These are phyloP conservation scores for Bruguiera sexangula DNA, from an alignment of 345 rosid species.

Conservation along the genomic window DNA sequence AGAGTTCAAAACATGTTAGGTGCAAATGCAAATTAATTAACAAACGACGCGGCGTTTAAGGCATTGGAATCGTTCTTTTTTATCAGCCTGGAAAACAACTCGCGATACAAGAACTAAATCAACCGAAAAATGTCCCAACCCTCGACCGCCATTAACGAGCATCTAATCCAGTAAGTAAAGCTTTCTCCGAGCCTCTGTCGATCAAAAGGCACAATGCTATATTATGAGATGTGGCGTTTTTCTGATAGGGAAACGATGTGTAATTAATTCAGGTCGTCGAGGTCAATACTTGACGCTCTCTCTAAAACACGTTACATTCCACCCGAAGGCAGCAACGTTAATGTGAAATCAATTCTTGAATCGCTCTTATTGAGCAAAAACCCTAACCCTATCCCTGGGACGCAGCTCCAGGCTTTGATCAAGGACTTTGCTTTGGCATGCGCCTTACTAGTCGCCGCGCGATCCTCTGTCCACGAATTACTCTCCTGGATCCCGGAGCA, in stretches of 20 bases:
- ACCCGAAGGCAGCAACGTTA: constrained; percentile 40
- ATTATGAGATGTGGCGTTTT: background rate
- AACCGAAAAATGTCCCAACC: background rate
- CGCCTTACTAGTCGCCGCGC: constrained; percentile 59
- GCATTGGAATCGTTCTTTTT: too few species aligned
- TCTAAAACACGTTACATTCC: constrained; percentile 39
- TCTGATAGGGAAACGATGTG: background rate
- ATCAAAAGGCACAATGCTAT: background rate
- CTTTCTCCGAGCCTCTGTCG: background rate
- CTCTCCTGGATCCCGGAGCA: constrained; percentile 67
- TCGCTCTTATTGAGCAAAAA: constrained; percentile 41
- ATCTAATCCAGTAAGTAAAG: background rate
- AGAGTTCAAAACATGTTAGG: too few species aligned
- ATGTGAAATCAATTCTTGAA: constrained; percentile 44
- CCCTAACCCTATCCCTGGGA: constrained; percentile 11
- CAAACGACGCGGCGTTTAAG: too few species aligned
- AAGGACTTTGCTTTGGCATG: constrained; percentile 58
- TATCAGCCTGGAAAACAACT: too few species aligned
- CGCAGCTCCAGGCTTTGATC: constrained; percentile 26
- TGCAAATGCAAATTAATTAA: too few species aligned
- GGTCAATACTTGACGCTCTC: constrained; percentile 39
- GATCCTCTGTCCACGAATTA: constrained; percentile 47
- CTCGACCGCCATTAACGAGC: background rate
- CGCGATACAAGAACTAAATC: too few species aligned
- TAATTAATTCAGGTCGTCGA: constrained; percentile 40